Conservation (phyloP, 2,329 filamentous ascomycete genomes). For the Cordyceps cateniannulata region DNA sequence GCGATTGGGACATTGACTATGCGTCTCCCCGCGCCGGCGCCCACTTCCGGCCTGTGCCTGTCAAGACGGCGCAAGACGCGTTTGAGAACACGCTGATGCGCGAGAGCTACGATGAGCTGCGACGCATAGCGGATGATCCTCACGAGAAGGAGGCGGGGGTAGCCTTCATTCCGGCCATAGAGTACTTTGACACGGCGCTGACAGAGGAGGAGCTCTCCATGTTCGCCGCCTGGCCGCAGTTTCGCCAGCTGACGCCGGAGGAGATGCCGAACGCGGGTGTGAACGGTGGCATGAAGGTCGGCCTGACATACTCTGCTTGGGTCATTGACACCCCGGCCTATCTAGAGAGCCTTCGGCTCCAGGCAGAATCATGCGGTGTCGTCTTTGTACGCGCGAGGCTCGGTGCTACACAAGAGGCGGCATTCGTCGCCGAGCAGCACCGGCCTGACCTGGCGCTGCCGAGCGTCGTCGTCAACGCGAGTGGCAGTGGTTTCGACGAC, state of each 20-base stretch:
- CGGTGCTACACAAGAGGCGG: neutral
- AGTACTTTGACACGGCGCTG: neutral
- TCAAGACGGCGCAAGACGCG: neutral
- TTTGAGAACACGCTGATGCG: constrained; percentile 1
- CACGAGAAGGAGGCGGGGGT: neutral
- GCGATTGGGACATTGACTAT: constrained; percentile 8
- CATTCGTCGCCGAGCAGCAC: neutral
- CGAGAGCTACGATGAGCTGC: constrained; percentile 1
- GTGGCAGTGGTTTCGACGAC: constrained; percentile 2
- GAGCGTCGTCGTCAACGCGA: constrained; percentile 4
- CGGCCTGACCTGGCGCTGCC: neutral
- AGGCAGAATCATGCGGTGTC: neutral
- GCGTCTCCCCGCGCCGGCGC: constrained; percentile 5
- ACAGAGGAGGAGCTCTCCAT: neutral
- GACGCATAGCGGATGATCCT: neutral
- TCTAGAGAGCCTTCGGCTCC: neutral
- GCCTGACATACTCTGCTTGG: constrained; percentile 1
- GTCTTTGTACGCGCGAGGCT: neutral
- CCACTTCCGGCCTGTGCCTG: constrained; percentile 4
- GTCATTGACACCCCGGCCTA: constrained; percentile 3
- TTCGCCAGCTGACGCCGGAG: neutral
- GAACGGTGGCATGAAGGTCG: neutral
- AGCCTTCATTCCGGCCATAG: neutral
- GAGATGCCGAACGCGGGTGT: neutral
- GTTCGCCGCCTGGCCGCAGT: neutral